Conservation (phyloP, 2,329 filamentous ascomycete species). For the Colletotrichum endophyticum region DNA sequence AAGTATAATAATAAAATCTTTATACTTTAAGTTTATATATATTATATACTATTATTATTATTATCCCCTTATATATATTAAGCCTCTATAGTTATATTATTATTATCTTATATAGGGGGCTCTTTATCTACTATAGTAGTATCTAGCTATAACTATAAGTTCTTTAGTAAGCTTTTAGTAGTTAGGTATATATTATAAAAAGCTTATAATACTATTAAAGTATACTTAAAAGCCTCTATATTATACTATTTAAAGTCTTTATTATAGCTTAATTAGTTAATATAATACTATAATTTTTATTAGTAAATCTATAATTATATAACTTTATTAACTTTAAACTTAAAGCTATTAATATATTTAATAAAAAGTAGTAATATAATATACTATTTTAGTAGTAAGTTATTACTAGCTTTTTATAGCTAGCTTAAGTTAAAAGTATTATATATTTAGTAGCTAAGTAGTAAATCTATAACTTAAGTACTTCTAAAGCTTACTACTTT, state of each 20-base stretch:
- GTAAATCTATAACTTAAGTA: too few species aligned
- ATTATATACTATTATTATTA: not conserved
- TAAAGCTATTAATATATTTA: not conserved
- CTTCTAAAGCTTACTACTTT: too few species aligned
- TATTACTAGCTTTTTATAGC: not conserved
- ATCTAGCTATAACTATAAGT: not conserved
- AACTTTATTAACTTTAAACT: not conserved
- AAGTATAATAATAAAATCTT: too few species aligned
- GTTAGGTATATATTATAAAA: not conserved
- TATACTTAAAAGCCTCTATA: not conserved
- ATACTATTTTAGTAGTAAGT: not conserved
- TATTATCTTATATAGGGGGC: not conserved
- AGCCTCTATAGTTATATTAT: not conserved
- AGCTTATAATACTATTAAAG: not conserved
- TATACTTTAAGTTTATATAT: not conserved
- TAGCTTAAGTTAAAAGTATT: too few species aligned
- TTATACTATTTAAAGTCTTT: not conserved
- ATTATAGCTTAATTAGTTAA: not conserved
- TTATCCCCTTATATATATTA: not conserved
- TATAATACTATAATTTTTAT: not conserved
- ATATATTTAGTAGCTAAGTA: too few species aligned
- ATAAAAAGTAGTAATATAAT: not conserved
- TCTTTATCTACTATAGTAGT: not conserved
- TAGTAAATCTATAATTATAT: not conserved
- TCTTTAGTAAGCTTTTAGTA: not conserved